Evolutionary conservation across 208 protist genomes (phyloP), one percentile per base, ranked within the genome.

Genomic region (Zelonia costaricensis): DNA sequence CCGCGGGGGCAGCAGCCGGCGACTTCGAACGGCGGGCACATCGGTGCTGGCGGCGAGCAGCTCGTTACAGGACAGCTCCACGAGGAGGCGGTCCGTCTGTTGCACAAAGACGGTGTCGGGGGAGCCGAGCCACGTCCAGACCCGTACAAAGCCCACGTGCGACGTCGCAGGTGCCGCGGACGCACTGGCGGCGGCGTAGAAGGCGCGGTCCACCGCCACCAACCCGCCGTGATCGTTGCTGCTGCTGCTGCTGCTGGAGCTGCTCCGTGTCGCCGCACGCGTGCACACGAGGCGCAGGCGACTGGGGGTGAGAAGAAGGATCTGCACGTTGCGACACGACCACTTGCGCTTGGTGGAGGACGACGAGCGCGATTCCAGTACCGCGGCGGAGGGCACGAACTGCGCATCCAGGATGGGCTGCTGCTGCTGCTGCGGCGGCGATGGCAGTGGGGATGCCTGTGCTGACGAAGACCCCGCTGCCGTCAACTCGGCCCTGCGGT

Each of bases 101-200:
- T 72, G 59, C 7, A 74, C 70, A 15, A 82, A 64, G 33, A 82
- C 5, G 16, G 46, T 67, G 43, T 57, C 62, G 5, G 76, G 76
- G 2, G 76, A 82, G 31, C 65, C 70, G 12, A 78, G 55, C 70
- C 76, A 82, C n/a, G 76, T 74, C 61, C 67, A 72, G 25, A 64
- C 66, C 9, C 70, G 64, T 10, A 62, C n/a, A 31, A 71, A 82
- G 9, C 31, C 27, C 35, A 77, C 64, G 9, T 36, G 59, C 25
- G 62, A 12, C 13, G 52, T 30, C 27, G 44, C n/a, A 12, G 13
- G 30, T 15, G 18, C 3, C 4, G 27, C 35, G 10, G 5, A 5
- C 20, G 42, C 52, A 2, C 10, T 6, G 20, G 55, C 46, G 10
- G 65, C 54, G 0, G 66, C 52, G 66, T 59, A 73, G 56, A 74